These are phyloP conservation scores for Magnusiomyces clavatus DNA, from an alignment of 1,139 yeast genomes.

Conservation along the genomic window DNA sequence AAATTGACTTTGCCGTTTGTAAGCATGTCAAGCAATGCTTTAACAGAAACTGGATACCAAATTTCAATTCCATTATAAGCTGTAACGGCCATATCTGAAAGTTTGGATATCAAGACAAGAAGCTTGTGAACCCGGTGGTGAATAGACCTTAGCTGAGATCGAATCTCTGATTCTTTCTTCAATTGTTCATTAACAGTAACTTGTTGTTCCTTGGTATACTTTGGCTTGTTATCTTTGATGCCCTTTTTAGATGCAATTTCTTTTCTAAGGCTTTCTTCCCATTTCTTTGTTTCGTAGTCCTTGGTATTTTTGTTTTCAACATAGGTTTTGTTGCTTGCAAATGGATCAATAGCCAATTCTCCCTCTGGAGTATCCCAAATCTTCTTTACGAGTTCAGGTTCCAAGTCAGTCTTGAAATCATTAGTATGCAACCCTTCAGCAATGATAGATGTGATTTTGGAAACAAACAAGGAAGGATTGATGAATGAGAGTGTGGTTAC, in stretches of 20 bases:
- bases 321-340: slow-evolving; percentile 26
- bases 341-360: slow-evolving; percentile 58
- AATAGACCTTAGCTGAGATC: slow-evolving; percentile 39
- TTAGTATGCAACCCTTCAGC: slow-evolving; percentile 29
- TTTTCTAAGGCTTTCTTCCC: slow-evolving; percentile 81
- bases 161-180: slow-evolving; percentile 48
- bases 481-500: slow-evolving; percentile 65
- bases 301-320: slow-evolving; percentile 55
- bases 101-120: slow-evolving; percentile 44
- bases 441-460: slow-evolving; percentile 41
- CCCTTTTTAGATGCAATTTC: slow-evolving; percentile 54
- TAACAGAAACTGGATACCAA: slow-evolving; percentile 68
- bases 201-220: slow-evolving; percentile 72
- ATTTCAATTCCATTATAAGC: slow-evolving; percentile 60
- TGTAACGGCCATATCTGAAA: slow-evolving; percentile 42
- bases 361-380: slow-evolving; percentile 70
- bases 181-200: slow-evolving; percentile 52
- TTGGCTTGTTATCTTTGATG: slow-evolving; percentile 33
- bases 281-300: slow-evolving; percentile 77
- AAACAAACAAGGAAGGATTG: slow-evolving; percentile 52
- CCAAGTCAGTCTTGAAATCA: slow-evolving; percentile 29
- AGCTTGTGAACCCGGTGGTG: slow-evolving; percentile 42
- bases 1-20: slow-evolving; percentile 31
- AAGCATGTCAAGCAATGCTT: slow-evolving; percentile 37
- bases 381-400: no score